Evolutionary conservation across 768 basidiomycete genomes (phyloP), one percentile per base, ranked within the genome.

Genomic region (Mycena pura): DNA sequence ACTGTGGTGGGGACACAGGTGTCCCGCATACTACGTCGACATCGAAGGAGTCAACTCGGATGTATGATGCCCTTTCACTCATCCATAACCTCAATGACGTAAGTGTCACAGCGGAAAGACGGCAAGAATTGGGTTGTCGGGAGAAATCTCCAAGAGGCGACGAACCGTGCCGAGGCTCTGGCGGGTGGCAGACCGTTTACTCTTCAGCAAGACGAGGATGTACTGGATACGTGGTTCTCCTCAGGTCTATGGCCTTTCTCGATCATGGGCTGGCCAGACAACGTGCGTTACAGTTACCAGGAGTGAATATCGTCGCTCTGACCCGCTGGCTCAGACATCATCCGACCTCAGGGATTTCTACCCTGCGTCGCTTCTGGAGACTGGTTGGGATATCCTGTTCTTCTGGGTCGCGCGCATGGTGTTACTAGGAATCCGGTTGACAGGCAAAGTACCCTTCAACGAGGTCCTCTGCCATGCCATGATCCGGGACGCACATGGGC

Each of bases 361-460:
- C 74, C 97, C 97, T 0, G 78, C 93, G 2, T 85, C 88, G n/a
- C 68, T 99, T 41, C 86, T 99, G 28, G 97, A 99, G 78, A 99
- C 97, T 0, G 97, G 97, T 44, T 99, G 97, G 96, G 97, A 99
- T 65, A 99, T 99, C 69, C 76, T 99, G n/a, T 96, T 96, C 84
- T 99, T 99, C 86, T 99, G 97, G 97, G 96, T 99, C 7, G 96
- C 97, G 15, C 91, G 97, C 40, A 99, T 99, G 96, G 96, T 92
- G 47, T 78, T 99, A 70, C 87, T 99, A 32, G 96, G 97, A 40
- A 78, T 94, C 68, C 84, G 90, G 57, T 86, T 98, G 44, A 99
- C 97, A 0, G 95, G 85, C 25, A 75, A 91, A 69, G 85, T 99
- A 81, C 97, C 97, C 1, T 99, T 99, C 84, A 82, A 86, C 46